A percentile compares a stretch with the other conserved stretches of the same genome.
These are phyloP conservation scores for Creolimax fragrantissima DNA, from an alignment of 78 protist species.

Conservation along the genomic window DNA sequence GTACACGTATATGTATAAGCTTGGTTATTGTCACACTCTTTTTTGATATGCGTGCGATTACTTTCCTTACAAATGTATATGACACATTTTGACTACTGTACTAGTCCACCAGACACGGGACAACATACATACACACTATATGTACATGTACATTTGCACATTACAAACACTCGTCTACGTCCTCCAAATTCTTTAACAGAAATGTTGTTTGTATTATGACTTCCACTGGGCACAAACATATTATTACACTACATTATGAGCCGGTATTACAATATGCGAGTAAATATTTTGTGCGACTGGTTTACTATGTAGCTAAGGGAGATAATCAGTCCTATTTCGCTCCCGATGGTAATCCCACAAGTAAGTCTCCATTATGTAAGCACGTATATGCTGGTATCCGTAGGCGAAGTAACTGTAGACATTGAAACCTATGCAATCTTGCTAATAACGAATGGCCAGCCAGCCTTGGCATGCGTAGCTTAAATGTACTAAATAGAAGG, in stretches of 20 bases:
- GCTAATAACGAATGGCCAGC: not conserved
- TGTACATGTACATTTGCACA: not conserved
- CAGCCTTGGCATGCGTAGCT: not conserved
- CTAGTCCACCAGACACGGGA: not conserved
- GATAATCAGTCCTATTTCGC: not conserved
- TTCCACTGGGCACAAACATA: not conserved
- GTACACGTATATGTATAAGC: not conserved
- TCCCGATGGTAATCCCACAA: not conserved
- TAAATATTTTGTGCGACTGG: not conserved
- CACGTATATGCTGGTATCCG: not conserved
- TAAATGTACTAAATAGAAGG: not conserved
- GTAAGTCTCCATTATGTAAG: not conserved
- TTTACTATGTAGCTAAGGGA: not conserved
- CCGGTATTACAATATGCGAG: not conserved
- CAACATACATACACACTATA: not conserved
- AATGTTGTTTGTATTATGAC: not conserved
- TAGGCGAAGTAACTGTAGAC: not conserved
- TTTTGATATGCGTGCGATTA: too few species aligned
- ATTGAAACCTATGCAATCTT: not conserved
- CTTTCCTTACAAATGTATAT: not conserved
- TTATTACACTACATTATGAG: not conserved
- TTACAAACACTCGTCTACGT: not conserved
- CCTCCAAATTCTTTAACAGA: not conserved
- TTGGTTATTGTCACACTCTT: not conserved
- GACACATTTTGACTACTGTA: not conserved